Evolutionary conservation across 495 filamentous ascomycete species (phyloP), one percentile per base, ranked within the genome.

Genomic region (Podospora bellae-mahoneyi): DNA sequence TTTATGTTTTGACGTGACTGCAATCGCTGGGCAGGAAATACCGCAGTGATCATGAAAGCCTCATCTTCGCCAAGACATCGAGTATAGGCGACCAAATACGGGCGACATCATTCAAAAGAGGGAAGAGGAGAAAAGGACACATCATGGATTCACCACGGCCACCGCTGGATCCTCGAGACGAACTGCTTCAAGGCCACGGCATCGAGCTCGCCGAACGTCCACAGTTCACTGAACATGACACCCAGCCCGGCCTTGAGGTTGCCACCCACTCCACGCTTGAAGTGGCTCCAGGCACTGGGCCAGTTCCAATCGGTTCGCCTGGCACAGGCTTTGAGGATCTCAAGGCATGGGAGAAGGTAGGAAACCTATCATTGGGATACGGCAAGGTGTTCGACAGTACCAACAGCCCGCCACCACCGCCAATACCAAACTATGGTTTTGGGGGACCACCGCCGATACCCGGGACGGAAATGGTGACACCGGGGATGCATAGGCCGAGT

Each of bases 191-290:
- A 18, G 56, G 61, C 28, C 34, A 67, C 56, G 70, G 57, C 61
- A 72, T 67, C 39, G 66, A 69, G 58, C 67, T 69, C 10, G 55
- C 56, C 13, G 26, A 65, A 26, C 57, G 53, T 4, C 54, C 59
- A 26, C 62, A 20, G 32, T 68, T 26, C 62, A 23, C 58, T 15
- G 63, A 68, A 6, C 58, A 66, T 23, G 27, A 60, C 15, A 10
- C 26, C 28, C 63, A 67, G 44, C 67, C 69, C 1, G 64, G 66
- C 34, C 63, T 67, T 0, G 64, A 73, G 60, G 69, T 71, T 2
- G 10, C 60, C 10, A 16, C 55, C 20, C 69, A 64, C 28, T 67
- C 69, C 4, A 66, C 58, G 20, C 69, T 71, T 20, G 69, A 71
- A 56, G 64, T 67, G 7, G 65, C 60, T 19, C 20, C 23, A 32